Conservation (phyloP, 2,329 filamentous ascomycete genomes). For the Pseudocercospora vitis region DNA sequence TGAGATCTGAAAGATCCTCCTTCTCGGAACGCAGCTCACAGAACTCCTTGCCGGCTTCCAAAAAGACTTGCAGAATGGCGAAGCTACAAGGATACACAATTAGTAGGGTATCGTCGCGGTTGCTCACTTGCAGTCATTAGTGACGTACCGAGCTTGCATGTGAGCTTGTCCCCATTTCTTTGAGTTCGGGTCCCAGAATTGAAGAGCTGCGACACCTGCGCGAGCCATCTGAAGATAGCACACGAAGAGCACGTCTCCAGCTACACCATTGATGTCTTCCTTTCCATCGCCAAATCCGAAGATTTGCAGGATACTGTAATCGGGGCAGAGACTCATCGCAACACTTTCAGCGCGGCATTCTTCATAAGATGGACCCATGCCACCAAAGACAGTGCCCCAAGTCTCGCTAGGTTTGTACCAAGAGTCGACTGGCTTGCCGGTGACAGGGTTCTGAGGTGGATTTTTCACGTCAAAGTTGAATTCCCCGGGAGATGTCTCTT, state of each 20-base stretch:
- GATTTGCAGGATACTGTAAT: conserved; percentile 83
- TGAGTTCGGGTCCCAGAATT: conserved; percentile 91
- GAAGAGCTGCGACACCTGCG: conserved; percentile 66
- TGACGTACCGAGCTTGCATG: conserved; percentile 23
- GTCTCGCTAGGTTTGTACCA: conserved; percentile 97
- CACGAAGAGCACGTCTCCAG: conserved; percentile 83
- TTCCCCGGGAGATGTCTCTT: conserved; percentile 76
- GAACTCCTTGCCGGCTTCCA: conserved; percentile 82
- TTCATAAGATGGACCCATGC: conserved; percentile 84
- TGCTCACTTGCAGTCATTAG: conserved; percentile 4
- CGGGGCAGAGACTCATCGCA: conserved; percentile 85
- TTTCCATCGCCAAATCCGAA: conserved; percentile 85
- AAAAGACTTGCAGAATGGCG: conserved; percentile 80
- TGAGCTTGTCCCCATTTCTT: conserved; percentile 79
- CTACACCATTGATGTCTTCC: conserved; percentile 69
- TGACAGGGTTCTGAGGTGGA: conserved; percentile 78
- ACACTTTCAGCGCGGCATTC: conserved; percentile 94
- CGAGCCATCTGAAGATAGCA: conserved; percentile 92
- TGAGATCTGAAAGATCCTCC: conserved; percentile 71
- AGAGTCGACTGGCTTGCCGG: conserved; percentile 71
- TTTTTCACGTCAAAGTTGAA: conserved; percentile 87
- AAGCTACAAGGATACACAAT: conserved; percentile 60
- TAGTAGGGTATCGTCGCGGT: background rate
- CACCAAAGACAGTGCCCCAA: conserved; percentile 87
- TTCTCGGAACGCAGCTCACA: conserved; percentile 74